These are phyloP conservation scores for Stagonosporopsis cucurbitacearum DNA, from an alignment of 2,329 filamentous ascomycete species.

Conservation along the genomic window DNA sequence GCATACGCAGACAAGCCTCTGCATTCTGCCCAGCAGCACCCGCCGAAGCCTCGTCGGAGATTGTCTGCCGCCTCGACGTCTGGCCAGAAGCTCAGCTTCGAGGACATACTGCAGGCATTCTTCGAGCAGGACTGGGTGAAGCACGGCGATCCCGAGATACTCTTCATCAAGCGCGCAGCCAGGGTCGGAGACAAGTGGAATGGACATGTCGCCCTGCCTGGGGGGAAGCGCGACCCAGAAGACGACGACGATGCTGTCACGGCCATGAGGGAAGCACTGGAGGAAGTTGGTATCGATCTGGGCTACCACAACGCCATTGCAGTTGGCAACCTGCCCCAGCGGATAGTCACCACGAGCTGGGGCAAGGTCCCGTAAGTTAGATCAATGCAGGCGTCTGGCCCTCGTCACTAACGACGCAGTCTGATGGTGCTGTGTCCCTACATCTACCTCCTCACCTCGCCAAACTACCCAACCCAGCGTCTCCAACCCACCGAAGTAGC, in stretches of 20 bases:
- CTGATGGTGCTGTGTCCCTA: constrained; percentile 74
- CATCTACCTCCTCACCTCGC: constrained; percentile 67
- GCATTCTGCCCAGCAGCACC: constrained; percentile 20
- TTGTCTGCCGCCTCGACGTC: constrained; percentile 36
- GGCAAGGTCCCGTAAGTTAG: constrained; percentile 65
- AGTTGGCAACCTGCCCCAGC: constrained; percentile 69
- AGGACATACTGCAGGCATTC: constrained; percentile 61
- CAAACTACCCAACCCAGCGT: constrained; percentile 62
- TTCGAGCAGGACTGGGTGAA: constrained; percentile 70
- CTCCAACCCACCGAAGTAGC: constrained; percentile 74
- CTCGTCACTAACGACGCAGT: constrained; percentile 28
- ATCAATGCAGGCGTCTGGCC: not conserved
- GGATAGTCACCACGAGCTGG: constrained; percentile 71
- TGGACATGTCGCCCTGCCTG: constrained; percentile 71
- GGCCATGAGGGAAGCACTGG: constrained; percentile 68
- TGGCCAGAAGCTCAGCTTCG: constrained; percentile 38
- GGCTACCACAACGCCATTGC: constrained; percentile 53
- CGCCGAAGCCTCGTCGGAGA: constrained; percentile 29
- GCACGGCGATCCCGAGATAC: constrained; percentile 69
- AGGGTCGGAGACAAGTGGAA: constrained; percentile 72
- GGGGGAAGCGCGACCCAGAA: constrained; percentile 69
- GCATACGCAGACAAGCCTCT: constrained; percentile 32
- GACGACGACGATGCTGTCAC: constrained; percentile 68
- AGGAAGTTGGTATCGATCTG: constrained; percentile 71
- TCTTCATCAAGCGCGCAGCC: constrained; percentile 74